A percentile compares a stretch with the other conserved stretches of the same genome.
Conservation (phyloP, 108 stramenopile genomes). For the Skeletonema menzelii region DNA sequence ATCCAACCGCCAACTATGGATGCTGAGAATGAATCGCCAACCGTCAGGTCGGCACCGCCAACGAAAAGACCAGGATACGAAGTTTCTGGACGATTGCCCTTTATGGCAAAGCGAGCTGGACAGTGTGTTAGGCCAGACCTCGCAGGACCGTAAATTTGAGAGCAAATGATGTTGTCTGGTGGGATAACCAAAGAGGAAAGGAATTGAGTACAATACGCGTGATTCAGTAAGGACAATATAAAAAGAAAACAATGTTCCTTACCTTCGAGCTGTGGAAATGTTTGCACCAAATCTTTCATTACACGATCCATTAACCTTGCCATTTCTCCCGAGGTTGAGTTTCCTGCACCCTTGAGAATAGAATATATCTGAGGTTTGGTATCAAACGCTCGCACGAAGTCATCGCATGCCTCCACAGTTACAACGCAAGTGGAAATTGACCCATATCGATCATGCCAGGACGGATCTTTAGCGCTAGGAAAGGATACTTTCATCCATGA, state of each 20-base stretch:
- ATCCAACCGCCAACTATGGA: constrained; percentile 81
- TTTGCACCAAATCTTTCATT: constrained; percentile 53
- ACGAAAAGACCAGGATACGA: constrained; percentile 78
- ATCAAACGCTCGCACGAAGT: constrained; percentile 81
- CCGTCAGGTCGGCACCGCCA: constrained; percentile 82
- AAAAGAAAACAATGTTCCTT: background rate
- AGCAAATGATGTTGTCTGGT: constrained; percentile 47
- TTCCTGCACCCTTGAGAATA: constrained; percentile 33
- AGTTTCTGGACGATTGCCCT: constrained; percentile 79
- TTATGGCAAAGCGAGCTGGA: constrained; percentile 82
- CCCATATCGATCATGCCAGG: constrained; percentile 72
- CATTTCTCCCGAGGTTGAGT: constrained; percentile 28
- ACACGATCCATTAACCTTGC: constrained; percentile 68
- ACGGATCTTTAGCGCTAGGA: constrained; percentile 91
- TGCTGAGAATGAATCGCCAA: constrained; percentile 81
- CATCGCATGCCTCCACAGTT: constrained; percentile 90
- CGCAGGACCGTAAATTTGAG: constrained; percentile 57
- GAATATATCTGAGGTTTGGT: constrained; percentile 83
- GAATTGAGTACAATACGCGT: background rate
- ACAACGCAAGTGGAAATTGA: constrained; percentile 81
- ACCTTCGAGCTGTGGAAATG: constrained; percentile 81
- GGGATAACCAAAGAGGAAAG: background rate
- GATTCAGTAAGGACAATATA: background rate
- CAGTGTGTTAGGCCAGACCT: constrained; percentile 75
- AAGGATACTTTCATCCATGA: constrained; percentile 90